phyloP scores from a whole-genome alignment of 768 basidiomycete genomes.

The Kwoniella pini region DNA sequence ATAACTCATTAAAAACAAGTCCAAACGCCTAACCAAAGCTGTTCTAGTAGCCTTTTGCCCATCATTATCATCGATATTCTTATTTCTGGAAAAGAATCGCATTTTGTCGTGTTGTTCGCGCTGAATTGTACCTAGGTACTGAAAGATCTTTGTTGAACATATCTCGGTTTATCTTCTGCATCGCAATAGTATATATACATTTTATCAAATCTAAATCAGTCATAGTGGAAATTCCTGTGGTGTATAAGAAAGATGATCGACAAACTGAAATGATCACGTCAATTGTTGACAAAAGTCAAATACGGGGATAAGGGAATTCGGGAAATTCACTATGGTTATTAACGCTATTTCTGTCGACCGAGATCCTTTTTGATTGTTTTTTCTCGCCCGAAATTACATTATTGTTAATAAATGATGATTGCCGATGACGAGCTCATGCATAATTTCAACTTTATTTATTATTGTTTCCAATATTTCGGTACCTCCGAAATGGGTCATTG shows the following conservation, averaged over 20 bases:
- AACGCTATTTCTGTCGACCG: not conserved
- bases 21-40: slow-evolving; percentile 4
- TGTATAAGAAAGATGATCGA: not conserved
- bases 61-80: not conserved
- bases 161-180: too few species aligned
- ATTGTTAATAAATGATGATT: too few species aligned
- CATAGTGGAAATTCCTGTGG: not conserved
- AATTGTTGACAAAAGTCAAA: not conserved
- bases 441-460: too few species aligned
- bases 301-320: not conserved
- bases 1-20: slow-evolving; percentile 11
- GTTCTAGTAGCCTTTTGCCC: not conserved
- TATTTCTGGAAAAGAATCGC: not conserved
- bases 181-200: too few species aligned
- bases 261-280: not conserved
- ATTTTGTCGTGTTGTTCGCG: not conserved
- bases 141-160: too few species aligned
- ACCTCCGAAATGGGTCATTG: too few species aligned
- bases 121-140: not conserved
- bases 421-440: too few species aligned
- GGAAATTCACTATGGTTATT: not conserved
- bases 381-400: too few species aligned
- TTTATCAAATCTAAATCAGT: too few species aligned
- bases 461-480: too few species aligned
- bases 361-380: too few species aligned